Conservation (phyloP, 2,329 filamentous ascomycete species). For the Diaporthe humulicola region DNA sequence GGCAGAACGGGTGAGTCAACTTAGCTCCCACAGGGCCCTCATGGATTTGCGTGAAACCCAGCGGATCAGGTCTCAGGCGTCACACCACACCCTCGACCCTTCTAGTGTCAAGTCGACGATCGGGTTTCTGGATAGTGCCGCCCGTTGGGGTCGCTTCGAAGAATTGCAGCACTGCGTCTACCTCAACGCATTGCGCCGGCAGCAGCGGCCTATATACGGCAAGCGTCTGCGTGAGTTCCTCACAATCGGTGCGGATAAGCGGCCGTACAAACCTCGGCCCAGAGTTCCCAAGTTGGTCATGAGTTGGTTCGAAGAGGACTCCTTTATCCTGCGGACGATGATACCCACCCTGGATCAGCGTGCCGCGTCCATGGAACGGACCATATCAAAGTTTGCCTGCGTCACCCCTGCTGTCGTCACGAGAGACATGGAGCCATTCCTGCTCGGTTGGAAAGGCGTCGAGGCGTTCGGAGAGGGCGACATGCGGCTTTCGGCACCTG, state of each 20-base stretch:
- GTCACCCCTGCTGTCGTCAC: constrained; percentile 91
- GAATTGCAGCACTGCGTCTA: constrained; percentile 86
- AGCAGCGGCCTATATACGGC: constrained; percentile 86
- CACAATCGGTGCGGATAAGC: constrained; percentile 71
- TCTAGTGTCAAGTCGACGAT: constrained; percentile 78
- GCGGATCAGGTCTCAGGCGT: constrained; percentile 70
- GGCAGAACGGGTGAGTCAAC: constrained; percentile 70
- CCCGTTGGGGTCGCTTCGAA: constrained; percentile 78
- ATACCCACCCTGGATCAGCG: constrained; percentile 82
- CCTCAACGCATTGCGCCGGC: constrained; percentile 83
- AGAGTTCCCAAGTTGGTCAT: constrained; percentile 73
- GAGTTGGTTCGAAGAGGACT: constrained; percentile 82
- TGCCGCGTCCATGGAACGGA: constrained; percentile 78
- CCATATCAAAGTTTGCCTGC: constrained; percentile 90
- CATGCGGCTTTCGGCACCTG: constrained; percentile 68
- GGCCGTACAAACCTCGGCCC: constrained; percentile 72
- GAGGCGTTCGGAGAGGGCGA: constrained; percentile 69
- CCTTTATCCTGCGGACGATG: constrained; percentile 73
- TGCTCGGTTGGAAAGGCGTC: constrained; percentile 73
- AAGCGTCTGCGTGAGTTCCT: constrained; percentile 82
- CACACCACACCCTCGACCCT: constrained; percentile 69
- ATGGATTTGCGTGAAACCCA: constrained; percentile 81
- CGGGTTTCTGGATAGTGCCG: constrained; percentile 78
- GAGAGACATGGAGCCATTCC: constrained; percentile 77
- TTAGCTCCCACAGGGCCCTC: constrained; percentile 78